Conservation (phyloP, 116 monocot species). For the Phalaenopsis hybrid region DNA sequence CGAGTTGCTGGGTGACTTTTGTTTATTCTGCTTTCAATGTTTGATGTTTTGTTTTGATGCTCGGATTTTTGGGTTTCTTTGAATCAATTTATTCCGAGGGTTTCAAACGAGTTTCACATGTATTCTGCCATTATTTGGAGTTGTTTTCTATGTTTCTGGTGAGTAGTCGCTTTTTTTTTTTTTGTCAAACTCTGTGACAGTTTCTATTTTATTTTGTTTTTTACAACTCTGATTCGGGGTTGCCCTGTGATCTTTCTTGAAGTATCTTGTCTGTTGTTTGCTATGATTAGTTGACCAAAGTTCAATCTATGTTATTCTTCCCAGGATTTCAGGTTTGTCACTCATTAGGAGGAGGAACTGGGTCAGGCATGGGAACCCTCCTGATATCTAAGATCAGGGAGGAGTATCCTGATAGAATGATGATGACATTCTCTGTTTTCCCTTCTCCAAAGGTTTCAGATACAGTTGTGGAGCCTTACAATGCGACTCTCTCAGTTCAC, state of each 20-base stretch:
- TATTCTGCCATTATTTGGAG: background rate
- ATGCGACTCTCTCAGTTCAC: conserved; percentile 19
- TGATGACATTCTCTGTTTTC: conserved; percentile 13
- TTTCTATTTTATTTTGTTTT: background rate
- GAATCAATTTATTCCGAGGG: too few species aligned
- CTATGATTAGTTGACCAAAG: background rate
- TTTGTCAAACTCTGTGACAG: background rate
- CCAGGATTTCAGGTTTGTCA: conserved; percentile 13
- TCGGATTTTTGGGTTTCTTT: too few species aligned
- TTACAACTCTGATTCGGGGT: background rate
- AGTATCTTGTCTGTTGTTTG: background rate
- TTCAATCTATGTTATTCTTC: background rate
- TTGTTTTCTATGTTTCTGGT: background rate
- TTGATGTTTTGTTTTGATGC: background rate
- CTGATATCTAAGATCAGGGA: conserved; percentile 15
- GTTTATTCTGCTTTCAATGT: background rate
- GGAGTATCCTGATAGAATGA: conserved; percentile 13
- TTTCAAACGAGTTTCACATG: background rate
- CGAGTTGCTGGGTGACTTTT: background rate
- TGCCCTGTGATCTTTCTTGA: background rate
- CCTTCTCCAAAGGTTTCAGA: conserved; percentile 14
- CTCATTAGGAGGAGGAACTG: conserved; percentile 15
- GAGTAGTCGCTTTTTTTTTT: background rate
- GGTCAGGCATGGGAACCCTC: conserved; percentile 16
- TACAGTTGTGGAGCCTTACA: conserved; percentile 19